Evolutionary conservation across 2,329 filamentous ascomycete species (phyloP).

Genomic region (Emmonsiellopsis sp.): DNA sequence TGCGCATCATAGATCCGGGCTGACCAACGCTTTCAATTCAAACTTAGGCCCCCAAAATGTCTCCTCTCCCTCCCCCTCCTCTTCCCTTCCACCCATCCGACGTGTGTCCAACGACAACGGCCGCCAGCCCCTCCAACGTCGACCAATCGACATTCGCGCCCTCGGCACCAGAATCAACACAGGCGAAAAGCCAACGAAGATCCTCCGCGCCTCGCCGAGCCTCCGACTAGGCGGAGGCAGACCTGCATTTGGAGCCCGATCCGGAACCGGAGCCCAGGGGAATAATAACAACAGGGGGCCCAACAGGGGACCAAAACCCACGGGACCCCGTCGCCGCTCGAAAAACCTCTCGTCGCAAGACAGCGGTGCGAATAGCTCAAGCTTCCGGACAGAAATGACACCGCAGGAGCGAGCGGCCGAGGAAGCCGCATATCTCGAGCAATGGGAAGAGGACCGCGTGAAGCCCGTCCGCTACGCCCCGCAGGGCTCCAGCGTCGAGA

Average conservation of each 20-base stretch:
- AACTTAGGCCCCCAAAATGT: too few species aligned
- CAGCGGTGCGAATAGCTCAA: constrained; percentile 14
- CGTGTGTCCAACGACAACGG: not conserved
- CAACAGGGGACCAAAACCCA: not conserved
- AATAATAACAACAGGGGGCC: too few species aligned
- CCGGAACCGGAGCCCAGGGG: not conserved
- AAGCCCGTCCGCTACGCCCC: constrained; percentile 28
- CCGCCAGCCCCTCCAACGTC: constrained; percentile 12
- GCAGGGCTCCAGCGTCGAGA: constrained; percentile 21
- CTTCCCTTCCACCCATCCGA: not conserved
- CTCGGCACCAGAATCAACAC: constrained; percentile 13
- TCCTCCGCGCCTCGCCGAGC: constrained; percentile 21
- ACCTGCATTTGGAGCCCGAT: too few species aligned
- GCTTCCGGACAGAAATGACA: constrained; percentile 5
- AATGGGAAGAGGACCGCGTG: constrained; percentile 22
- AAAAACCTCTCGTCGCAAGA: not conserved
- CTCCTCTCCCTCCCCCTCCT: not conserved
- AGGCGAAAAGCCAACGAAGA: constrained; percentile 19
- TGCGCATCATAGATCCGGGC: too few species aligned
- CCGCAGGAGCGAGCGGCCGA: constrained; percentile 12
- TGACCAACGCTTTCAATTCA: too few species aligned
- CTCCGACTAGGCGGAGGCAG: constrained; percentile 11
- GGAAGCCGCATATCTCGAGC: constrained; percentile 24
- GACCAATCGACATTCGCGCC: constrained; percentile 28
- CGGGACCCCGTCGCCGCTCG: constrained; percentile 1